These are phyloP conservation scores for Nicotiana attenuata DNA, from an alignment of 257 asterid species.

Conservation along the genomic window DNA sequence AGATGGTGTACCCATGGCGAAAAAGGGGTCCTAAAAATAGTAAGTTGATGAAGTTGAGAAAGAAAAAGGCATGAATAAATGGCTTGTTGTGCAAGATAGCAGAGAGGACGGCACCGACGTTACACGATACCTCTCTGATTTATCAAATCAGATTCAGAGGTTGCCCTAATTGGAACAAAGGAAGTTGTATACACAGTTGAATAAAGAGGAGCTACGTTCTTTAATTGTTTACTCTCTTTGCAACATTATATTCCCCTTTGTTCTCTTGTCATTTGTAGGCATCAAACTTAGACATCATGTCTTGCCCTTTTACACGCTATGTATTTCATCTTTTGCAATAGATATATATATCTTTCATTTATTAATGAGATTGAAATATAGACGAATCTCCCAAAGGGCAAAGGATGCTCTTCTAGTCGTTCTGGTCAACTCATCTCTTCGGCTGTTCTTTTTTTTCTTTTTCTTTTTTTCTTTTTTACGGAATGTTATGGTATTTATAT, in stretches of 20 bases:
- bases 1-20: neutral
- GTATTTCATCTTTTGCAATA: neutral
- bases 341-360: no score
- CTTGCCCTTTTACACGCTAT: neutral
- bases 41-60: neutral
- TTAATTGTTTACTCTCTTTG: neutral
- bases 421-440: no score
- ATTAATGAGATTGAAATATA: no score
- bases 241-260: neutral
- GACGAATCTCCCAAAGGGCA: no score
- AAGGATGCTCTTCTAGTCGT: no score
- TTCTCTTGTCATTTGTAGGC: constrained; percentile 8
- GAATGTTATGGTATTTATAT: no score
- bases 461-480: no score
- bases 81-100: neutral
- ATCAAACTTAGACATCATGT: constrained; percentile 6
- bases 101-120: neutral
- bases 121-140: neutral
- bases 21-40: neutral
- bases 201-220: neutral
- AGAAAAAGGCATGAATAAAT: neutral
- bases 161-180: neutral
- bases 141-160: neutral
- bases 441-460: no score
- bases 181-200: neutral